A percentile compares a stretch with the other conserved stretches of the same genome.
phyloP scores from a whole-genome alignment of 768 basidiomycete genomes.

The Kwoniella dendrophila region DNA sequence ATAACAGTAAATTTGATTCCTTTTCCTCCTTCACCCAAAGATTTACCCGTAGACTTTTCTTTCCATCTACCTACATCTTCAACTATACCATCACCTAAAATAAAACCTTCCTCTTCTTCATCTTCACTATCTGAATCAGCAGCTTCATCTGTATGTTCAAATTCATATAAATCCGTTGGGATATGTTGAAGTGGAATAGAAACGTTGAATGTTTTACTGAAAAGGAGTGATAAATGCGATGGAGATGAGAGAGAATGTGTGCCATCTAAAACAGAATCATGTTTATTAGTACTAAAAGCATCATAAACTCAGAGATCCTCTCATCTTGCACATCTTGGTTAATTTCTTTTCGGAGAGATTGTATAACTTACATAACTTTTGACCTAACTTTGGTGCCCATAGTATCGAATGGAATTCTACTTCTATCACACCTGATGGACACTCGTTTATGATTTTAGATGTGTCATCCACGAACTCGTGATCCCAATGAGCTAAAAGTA shows the following conservation, averaged over 20 bases:
- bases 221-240: constrained; percentile 85
- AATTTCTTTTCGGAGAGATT: not conserved
- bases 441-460: constrained; percentile 75
- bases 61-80: constrained; percentile 76
- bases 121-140: constrained; percentile 40
- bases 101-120: constrained; percentile 26
- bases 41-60: constrained; percentile 68
- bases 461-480: constrained; percentile 67
- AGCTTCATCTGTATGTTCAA: constrained; percentile 68
- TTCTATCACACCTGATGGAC: constrained; percentile 76
- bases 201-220: constrained; percentile 90
- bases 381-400: constrained; percentile 83
- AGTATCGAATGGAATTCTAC: constrained; percentile 80
- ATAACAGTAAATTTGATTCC: constrained; percentile 81
- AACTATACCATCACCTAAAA: constrained; percentile 45
- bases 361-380: constrained; percentile 68
- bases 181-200: constrained; percentile 93
- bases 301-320: not conserved
- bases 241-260: constrained; percentile 85
- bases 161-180: constrained; percentile 75
- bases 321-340: not conserved
- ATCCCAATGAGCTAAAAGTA: constrained; percentile 83
- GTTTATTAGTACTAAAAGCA: not conserved
- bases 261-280: constrained; percentile 63
- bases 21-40: constrained; percentile 70